Evolutionary conservation across 164 flowering plant species (phyloP).

Genomic region (Euptelea pleiosperma): DNA sequence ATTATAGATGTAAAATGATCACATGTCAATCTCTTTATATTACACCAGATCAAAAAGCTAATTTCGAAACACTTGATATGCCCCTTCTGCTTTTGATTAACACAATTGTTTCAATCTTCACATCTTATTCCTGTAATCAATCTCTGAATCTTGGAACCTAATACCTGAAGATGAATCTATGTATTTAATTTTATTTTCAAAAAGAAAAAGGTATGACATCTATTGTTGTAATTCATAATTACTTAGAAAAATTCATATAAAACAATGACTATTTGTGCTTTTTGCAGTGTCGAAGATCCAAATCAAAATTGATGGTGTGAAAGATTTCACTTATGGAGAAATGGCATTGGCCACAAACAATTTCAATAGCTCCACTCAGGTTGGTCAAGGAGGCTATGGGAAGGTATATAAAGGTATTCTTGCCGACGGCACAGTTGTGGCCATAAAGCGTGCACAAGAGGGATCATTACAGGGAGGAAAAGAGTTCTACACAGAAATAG

Average conservation of each 20-base stretch:
- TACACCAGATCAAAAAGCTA: background rate
- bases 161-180: background rate
- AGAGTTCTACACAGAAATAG: conserved; percentile 75
- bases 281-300: conserved; percentile 45
- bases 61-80: background rate
- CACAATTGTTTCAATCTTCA: background rate
- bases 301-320: conserved; percentile 68
- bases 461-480: conserved; percentile 72
- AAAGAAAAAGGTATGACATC: background rate
- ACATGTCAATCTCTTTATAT: background rate
- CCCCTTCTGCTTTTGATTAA: background rate
- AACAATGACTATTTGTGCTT: background rate
- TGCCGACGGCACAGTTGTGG: conserved; percentile 46
- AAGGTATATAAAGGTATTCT: conserved; percentile 64
- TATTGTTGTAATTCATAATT: background rate
- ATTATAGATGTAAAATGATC: background rate
- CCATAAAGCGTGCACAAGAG: conserved; percentile 70
- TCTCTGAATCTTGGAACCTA: background rate
- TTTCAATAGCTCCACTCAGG: conserved; percentile 41
- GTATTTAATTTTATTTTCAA: background rate
- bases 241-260: too few species aligned
- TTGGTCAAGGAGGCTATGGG: conserved; percentile 88
- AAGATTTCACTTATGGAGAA: conserved; percentile 52
- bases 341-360: conserved; percentile 52
- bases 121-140: background rate